A percentile compares a stretch with the other conserved stretches of the same genome.
Conservation (phyloP, 2,329 filamentous ascomycete genomes). For the Nemania sp. region DNA sequence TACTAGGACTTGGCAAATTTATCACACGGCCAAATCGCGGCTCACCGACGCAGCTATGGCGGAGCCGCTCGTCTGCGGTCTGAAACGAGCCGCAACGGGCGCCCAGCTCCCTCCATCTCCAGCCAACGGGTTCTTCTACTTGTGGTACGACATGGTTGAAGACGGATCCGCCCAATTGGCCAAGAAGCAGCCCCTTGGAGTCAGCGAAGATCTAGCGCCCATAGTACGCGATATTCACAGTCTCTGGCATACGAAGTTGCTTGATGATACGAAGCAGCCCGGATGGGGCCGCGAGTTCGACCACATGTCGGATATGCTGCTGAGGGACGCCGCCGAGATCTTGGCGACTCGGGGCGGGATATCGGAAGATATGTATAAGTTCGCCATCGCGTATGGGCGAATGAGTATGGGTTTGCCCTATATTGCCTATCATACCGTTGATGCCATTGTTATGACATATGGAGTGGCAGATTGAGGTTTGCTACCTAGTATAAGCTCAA, state of each 20-base stretch:
- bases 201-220: background rate
- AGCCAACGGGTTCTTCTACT: background rate
- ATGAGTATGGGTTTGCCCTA: conserved; percentile 8
- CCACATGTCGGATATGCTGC: background rate
- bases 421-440: conserved; percentile 7
- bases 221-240: background rate
- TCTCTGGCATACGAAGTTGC: background rate
- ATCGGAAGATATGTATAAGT: conserved; percentile 2
- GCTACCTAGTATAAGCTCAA: too few relatives aligned
- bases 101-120: background rate
- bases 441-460: conserved; percentile 7
- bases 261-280: background rate
- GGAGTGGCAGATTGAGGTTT: too few relatives aligned
- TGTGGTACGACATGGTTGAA: conserved; percentile 12
- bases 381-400: conserved; percentile 2
- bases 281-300: conserved; percentile 9
- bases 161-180: background rate
- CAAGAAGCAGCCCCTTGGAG: background rate
- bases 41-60: background rate
- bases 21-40: background rate
- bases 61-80: background rate
- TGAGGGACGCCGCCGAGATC: background rate
- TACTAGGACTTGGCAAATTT: conserved; percentile 4
- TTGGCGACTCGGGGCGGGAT: background rate
- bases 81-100: background rate